These are phyloP conservation scores for Neonectria magnoliae DNA, from an alignment of 2,329 filamentous ascomycete genomes.

Conservation along the genomic window DNA sequence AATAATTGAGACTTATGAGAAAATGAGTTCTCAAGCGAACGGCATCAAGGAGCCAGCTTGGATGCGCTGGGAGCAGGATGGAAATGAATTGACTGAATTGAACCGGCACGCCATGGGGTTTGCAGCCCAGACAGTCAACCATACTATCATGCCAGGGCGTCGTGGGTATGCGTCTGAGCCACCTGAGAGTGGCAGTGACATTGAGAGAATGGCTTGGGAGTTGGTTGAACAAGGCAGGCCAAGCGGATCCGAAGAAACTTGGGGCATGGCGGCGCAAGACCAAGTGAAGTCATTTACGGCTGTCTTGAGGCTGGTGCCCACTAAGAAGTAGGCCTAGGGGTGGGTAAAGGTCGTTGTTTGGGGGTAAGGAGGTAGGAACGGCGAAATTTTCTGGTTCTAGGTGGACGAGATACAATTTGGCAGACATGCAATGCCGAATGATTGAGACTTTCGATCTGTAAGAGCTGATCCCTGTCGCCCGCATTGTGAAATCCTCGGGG, in stretches of 20 bases:
- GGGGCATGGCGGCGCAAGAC: slow-evolving; percentile 45
- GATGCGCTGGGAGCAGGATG: slow-evolving; percentile 49
- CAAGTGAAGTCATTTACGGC: slow-evolving; percentile 41
- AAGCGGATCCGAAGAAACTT: slow-evolving; percentile 39
- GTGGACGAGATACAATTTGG: neutral
- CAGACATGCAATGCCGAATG: neutral
- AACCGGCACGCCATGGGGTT: slow-evolving; percentile 40
- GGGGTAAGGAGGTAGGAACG: neutral
- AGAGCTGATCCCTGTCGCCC: neutral
- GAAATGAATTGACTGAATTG: slow-evolving; percentile 42
- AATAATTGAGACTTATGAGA: slow-evolving; percentile 38
- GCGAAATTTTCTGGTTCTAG: neutral
- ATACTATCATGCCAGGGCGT: slow-evolving; percentile 41
- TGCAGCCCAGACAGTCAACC: slow-evolving; percentile 39
- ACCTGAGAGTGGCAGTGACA: slow-evolving; percentile 34
- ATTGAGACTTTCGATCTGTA: neutral
- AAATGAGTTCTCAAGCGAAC: slow-evolving; percentile 26
- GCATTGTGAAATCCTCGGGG: neutral
- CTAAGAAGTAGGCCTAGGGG: slow-evolving; percentile 12
- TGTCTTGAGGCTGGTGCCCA: slow-evolving; percentile 36
- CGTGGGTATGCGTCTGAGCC: slow-evolving; percentile 13
- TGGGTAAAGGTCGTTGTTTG: neutral
- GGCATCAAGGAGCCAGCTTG: slow-evolving; percentile 40
- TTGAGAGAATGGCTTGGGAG: slow-evolving; percentile 48
- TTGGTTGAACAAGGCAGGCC: slow-evolving; percentile 43